Evolutionary conservation across 1,284 basidiomycete genomes (phyloP).

Genomic region (Sporisorium sorghi): DNA sequence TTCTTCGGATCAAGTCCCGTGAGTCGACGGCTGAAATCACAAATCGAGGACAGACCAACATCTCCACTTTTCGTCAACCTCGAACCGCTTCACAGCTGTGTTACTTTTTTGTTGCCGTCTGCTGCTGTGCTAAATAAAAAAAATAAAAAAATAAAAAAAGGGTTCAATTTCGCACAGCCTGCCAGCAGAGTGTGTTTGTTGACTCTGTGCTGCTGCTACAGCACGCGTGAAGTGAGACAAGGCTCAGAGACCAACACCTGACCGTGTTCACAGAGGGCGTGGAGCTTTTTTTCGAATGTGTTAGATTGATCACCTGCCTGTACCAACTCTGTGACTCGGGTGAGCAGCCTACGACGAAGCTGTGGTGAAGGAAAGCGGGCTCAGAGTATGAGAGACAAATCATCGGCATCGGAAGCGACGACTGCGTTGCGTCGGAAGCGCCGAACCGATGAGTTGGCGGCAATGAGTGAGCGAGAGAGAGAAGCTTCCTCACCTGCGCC

Average conservation of each 20-base stretch:
- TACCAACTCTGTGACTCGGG: no score
- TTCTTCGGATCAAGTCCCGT: slow-evolving; percentile 5
- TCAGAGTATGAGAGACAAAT: no score
- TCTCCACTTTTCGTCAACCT: slow-evolving; percentile 23
- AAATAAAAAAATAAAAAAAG: slow-evolving; percentile 11
- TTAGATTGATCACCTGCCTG: neutral
- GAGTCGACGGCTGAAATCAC: neutral
- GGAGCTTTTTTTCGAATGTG: neutral
- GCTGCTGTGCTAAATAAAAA: neutral
- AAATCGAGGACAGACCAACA: slow-evolving; percentile 13
- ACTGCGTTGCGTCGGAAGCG: neutral
- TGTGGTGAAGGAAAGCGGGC: no score
- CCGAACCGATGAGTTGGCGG: neutral
- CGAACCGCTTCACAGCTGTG: neutral
- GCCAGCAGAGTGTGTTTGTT: no score
- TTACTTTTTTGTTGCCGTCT: slow-evolving; percentile 16
- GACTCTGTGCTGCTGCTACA: no score
- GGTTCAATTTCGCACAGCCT: neutral
- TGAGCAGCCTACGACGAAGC: neutral
- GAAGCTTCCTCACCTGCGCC: no score
- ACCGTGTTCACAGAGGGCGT: slow-evolving; percentile 19
- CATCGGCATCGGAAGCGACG: neutral
- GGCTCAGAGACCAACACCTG: slow-evolving; percentile 48
- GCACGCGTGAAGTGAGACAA: neutral
- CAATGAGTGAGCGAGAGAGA: no score